Evolutionary conservation across 176 grass and related monocot species (phyloP).

Genomic region (Zoysia japonica): DNA sequence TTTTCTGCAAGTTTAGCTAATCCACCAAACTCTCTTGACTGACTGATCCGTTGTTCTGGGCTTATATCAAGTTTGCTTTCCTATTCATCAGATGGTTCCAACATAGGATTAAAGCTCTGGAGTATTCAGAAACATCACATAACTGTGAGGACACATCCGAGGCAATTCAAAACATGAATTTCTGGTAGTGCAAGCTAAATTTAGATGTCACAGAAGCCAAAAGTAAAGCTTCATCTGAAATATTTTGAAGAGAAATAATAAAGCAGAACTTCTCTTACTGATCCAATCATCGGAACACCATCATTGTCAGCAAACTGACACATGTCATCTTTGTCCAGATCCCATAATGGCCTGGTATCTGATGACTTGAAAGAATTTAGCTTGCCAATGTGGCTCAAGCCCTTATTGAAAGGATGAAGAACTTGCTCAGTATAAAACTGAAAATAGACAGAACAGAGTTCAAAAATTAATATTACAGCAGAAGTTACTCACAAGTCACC

Average conservation of each 20-base stretch:
- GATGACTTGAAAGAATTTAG: slow-evolving; percentile 47
- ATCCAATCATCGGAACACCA: slow-evolving; percentile 42
- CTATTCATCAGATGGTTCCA: slow-evolving; percentile 77
- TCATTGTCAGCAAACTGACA: slow-evolving; percentile 53
- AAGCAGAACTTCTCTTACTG: slow-evolving; percentile 50
- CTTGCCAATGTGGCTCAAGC: slow-evolving; percentile 41
- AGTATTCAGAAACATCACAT: slow-evolving; percentile 31
- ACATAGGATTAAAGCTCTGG: slow-evolving; percentile 88
- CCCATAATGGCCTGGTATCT: slow-evolving; percentile 49
- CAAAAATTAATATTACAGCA: slow-evolving; percentile 11
- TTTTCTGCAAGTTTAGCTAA: slow-evolving; percentile 46
- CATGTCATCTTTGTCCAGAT: slow-evolving; percentile 52
- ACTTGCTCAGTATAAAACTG: slow-evolving; percentile 18
- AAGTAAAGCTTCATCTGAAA: slow-evolving; percentile 3
- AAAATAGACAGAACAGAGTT: neutral
- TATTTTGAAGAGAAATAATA: slow-evolving; percentile 2
- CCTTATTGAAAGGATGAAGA: slow-evolving; percentile 26
- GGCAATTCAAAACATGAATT: neutral
- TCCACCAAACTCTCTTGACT: slow-evolving; percentile 48
- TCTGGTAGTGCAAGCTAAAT: neutral
- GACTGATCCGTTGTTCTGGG: slow-evolving; percentile 46
- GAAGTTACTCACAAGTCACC: slow-evolving; percentile 39
- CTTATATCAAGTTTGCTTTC: slow-evolving; percentile 55
- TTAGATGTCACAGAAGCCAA: neutral
- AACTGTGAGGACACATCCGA: slow-evolving; percentile 13